phyloP scores from a whole-genome alignment of 2,329 filamentous ascomycete genomes.

The Chalaropsis thielavioides region DNA sequence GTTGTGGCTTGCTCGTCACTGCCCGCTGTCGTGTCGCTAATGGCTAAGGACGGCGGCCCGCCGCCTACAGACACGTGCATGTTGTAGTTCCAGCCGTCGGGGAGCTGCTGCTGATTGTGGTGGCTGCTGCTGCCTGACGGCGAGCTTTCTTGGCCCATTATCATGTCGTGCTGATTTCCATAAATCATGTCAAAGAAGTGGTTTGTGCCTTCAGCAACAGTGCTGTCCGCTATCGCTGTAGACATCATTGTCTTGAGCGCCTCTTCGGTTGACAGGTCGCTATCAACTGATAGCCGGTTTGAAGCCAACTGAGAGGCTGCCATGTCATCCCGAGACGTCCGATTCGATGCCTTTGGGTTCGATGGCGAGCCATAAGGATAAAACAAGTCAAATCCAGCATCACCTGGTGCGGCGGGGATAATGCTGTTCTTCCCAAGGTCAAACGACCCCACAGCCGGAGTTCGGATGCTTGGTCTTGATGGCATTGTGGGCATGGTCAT shows the following conservation, averaged over 20 bases:
- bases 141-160: not conserved
- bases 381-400: slow-evolving; percentile 8
- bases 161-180: slow-evolving; percentile 9
- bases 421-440: not conserved
- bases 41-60: slow-evolving; percentile 7
- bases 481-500: slow-evolving; percentile 37
- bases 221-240: not conserved
- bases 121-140: not conserved
- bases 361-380: not conserved
- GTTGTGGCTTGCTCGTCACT: not conserved
- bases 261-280: not conserved
- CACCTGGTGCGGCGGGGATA: not conserved
- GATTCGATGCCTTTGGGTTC: not conserved
- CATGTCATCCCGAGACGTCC: not conserved
- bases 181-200: slow-evolving; percentile 12
- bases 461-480: not conserved
- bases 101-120: not conserved
- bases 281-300: not conserved
- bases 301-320: not conserved
- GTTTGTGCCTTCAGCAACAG: slow-evolving; percentile 4
- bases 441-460: not conserved
- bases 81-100: slow-evolving; percentile 8
- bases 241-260: slow-evolving; percentile 2
- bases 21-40: slow-evolving; percentile 3
- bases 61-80: slow-evolving; percentile 7